Evolutionary conservation across 2,329 filamentous ascomycete species (phyloP).

Genomic region (Elsinoe ampelina): DNA sequence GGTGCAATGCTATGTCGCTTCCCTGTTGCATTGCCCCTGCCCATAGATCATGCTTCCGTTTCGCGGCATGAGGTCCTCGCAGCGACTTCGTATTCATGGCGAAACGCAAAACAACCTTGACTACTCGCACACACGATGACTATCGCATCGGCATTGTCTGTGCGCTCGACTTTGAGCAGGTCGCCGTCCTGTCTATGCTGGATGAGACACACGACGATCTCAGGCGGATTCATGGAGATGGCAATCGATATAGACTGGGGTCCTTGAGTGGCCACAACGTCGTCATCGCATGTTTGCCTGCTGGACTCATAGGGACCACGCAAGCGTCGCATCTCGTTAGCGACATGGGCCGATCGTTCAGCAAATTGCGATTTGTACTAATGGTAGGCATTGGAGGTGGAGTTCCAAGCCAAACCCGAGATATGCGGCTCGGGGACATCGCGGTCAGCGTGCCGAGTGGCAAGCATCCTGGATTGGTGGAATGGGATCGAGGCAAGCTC

Average conservation of each 20-base stretch:
- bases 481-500: not conserved
- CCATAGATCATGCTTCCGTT: not conserved
- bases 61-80: not conserved
- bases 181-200: constrained; percentile 18
- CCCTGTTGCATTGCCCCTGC: no score
- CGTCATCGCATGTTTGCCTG: constrained; percentile 19
- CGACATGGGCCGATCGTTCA: constrained; percentile 14
- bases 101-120: not conserved
- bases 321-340: constrained; percentile 16
- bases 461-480: not conserved
- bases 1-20: no score
- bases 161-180: constrained; percentile 20
- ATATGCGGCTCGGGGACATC: constrained; percentile 19
- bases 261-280: constrained; percentile 18
- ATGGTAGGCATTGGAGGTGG: constrained; percentile 23
- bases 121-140: not conserved
- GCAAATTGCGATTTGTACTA: constrained; percentile 16
- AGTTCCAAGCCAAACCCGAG: constrained; percentile 15
- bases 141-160: constrained; percentile 23
- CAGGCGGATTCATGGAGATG: not conserved
- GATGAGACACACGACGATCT: not conserved
- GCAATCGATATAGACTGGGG: not conserved
- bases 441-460: not conserved
- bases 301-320: constrained; percentile 17
- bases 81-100: not conserved